Base-by-base conservation (phyloP, 371 early-diverging fungal species). In the Apophysomyces ossiformis region DNA sequence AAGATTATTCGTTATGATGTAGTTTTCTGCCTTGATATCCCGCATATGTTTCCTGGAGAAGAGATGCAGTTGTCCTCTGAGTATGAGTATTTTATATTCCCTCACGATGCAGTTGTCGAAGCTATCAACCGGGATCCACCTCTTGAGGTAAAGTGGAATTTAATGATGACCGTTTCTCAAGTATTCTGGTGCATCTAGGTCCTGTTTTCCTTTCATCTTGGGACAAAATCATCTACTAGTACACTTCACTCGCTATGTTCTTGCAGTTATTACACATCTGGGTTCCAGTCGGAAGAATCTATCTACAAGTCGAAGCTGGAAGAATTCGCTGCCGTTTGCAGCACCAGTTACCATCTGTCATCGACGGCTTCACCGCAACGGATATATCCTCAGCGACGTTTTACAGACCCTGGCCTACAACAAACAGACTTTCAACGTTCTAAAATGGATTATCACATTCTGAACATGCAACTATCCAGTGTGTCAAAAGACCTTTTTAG, bases 51-150 rank as follows among this genome's bases (percentile, higher is more conserved):
- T 9, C 39, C 61, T 61, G 61, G 60, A 41, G 50, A 50, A 50
- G 50, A 50, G 5, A 21, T 50, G 1, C 44, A 62, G 6, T 59
- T 63, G 4, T 50, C 60, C 0, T 57, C 66, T 11, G 72, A 75
- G 36, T 68, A 57, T 50, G 65, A 60, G 0, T 77, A 74, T 45
- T 78, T 70, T 61, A 26, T 73, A 44, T 81, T 85, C 44, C 81
- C 85, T 61, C 75, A 72, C 18, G 79, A 86, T 66, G 80, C 84
- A 6, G 69, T 85, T 7, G 69, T 77, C 12, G 83, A 83, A 59
- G 71, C 74, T 36, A 64, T 74, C 11, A 75, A 66, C 37, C 64
- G 71, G 61, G 41, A 69, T 36, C 63, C 73, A 2, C 81, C 81
- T 15, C 73, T 69, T 64, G 78, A 82, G 77, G 85, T 82, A 66